A percentile compares a stretch with the other conserved stretches of the same genome.
These are phyloP conservation scores for Debaryomyces psychrophilus DNA, from an alignment of 1,139 yeast species.

Conservation along the genomic window DNA sequence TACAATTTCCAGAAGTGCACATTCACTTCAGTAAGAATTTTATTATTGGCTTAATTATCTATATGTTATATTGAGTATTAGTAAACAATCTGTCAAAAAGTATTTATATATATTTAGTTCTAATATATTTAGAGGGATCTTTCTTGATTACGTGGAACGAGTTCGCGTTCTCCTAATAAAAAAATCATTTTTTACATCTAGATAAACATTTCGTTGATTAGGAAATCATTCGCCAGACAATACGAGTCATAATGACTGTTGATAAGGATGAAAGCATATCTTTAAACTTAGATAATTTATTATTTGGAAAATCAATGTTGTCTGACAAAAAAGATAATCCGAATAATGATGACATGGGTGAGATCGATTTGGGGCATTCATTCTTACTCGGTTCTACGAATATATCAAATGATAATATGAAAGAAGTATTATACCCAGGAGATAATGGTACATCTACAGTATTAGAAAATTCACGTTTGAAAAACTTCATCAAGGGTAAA, in stretches of 20 bases:
- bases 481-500: conserved; percentile 14
- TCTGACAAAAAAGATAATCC: conserved; percentile 12
- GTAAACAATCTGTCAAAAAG: neutral
- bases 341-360: neutral
- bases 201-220: neutral
- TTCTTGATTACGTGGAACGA: neutral
- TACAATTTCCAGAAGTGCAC: too few relatives aligned
- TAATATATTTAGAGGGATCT: too few relatives aligned
- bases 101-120: neutral
- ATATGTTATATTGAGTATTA: too few relatives aligned
- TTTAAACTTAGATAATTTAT: conserved; percentile 12
- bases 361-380: neutral
- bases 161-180: neutral
- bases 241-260: neutral
- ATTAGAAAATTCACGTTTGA: neutral
- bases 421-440: neutral
- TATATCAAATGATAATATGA: neutral
- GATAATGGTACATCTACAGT: neutral
- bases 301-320: conserved; percentile 18
- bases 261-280: conserved; percentile 9
- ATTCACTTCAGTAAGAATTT: too few relatives aligned
- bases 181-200: neutral
- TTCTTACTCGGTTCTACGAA: neutral
- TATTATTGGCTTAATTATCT: too few relatives aligned
- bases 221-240: neutral